Evolutionary conservation across 495 filamentous ascomycete genomes (phyloP), one percentile per base, ranked within the genome.

Genomic region (Gamarada debralockiae): DNA sequence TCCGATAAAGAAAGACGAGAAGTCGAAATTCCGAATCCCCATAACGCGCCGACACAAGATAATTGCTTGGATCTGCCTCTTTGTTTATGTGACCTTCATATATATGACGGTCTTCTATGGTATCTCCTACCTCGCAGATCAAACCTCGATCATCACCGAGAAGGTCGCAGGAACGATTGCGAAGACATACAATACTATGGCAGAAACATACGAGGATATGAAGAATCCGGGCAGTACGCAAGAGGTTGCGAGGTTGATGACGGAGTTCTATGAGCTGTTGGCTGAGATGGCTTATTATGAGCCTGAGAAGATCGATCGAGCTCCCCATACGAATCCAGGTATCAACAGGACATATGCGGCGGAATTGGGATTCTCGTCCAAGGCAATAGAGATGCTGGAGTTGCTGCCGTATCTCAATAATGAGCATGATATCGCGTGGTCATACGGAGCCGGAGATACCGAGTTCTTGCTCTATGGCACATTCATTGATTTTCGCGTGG

Each of bases 281-380:
- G 48, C 22, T 24, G 15, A 41, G 36, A 50, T 50, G 48, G 22
- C n/a, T 5, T 50, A 50, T 20, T 24, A 24, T 34, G 36, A 50
- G 10, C 10, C 18, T 3, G 18, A 18, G 6, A 12, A 18, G 10
- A 41, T 50, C 34, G 48, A 31, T 40, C 20, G 36, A 4, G 14
- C 48, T 2, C 48, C 48, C 3, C 48, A 50, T 20, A 6, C 17
- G 10, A 49, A 49, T 15, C 46, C 46, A 2, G 2, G 18, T 14
- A 50, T 50, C 2, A 50, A 50, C 34, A 50, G 10, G 14, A 50
- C 48, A 23, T 34, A 34, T 15, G 48, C 48, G 24, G 18, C 37
- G 12, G 36, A 50, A 22, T 17, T 50, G 14, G 29, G 22, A 13
- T 27, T 50, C n/a, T 50, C 48, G 13, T 20, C 33, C 10, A 22